Conservation (phyloP, 2,329 filamentous ascomycete species). For the Paraconiothyrium brasiliense region DNA sequence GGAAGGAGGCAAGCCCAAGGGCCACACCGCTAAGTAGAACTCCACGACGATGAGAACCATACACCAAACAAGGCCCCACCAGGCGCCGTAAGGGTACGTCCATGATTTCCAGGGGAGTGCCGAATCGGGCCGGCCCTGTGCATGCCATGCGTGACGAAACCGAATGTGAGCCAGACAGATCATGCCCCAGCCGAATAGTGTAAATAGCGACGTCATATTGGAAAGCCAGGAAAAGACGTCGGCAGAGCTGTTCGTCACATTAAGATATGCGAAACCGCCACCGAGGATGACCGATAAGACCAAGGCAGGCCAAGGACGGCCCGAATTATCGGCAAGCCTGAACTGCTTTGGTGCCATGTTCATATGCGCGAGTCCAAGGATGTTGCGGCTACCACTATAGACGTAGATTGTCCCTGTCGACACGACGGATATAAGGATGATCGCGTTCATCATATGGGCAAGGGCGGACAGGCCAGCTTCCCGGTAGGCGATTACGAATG, state of each 20-base stretch:
- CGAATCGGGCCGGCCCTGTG: conserved; percentile 67
- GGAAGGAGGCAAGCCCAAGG: conserved; percentile 45
- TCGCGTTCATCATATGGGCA: conserved; percentile 60
- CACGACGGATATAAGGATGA: conserved; percentile 59
- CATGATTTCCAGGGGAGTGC: conserved; percentile 67
- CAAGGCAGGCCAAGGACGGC: conserved; percentile 35
- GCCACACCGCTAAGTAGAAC: conserved; percentile 60
- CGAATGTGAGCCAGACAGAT: conserved; percentile 71
- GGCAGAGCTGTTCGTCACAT: conserved; percentile 53
- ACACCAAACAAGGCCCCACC: conserved; percentile 57
- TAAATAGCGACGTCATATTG: conserved; percentile 57
- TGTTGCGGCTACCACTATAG: conserved; percentile 56
- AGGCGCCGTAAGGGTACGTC: conserved; percentile 56
- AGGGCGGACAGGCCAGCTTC: conserved; percentile 49
- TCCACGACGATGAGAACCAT: conserved; percentile 57
- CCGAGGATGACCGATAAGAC: conserved; percentile 37
- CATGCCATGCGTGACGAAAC: conserved; percentile 67
- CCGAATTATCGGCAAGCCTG: conserved; percentile 24
- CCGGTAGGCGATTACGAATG: conserved; percentile 58
- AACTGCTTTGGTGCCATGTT: conserved; percentile 53
- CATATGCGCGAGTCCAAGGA: conserved; percentile 56
- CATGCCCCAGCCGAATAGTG: conserved; percentile 76
- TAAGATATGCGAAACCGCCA: conserved; percentile 52
- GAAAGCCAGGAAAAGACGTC: conserved; percentile 61
- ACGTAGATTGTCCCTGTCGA: conserved; percentile 56